Conservation (phyloP, 177 flowering plant genomes). For the Vitis hybrid region DNA sequence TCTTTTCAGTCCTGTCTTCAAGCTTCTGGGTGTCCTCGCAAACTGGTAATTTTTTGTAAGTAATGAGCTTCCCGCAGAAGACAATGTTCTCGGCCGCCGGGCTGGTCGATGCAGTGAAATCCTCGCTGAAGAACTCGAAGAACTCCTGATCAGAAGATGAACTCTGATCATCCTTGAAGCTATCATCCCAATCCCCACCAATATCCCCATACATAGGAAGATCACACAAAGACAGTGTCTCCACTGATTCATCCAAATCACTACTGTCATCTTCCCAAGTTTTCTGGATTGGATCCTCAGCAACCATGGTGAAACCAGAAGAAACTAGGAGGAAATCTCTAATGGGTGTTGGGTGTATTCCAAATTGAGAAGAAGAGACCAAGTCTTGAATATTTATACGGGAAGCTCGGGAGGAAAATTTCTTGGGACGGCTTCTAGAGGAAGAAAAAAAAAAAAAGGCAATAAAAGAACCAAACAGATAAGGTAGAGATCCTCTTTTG, state of each 20-base stretch:
- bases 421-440: no score
- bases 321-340: no score
- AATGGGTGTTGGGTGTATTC: no score
- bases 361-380: no score
- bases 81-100: slow-evolving; percentile 23
- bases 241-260: slow-evolving; percentile 21
- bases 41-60: slow-evolving; percentile 11
- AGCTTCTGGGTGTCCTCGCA: background rate
- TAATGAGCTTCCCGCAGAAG: slow-evolving; percentile 44
- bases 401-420: no score
- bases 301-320: background rate
- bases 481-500: no score
- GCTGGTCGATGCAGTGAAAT: background rate
- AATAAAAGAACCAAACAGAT: no score
- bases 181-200: slow-evolving; percentile 12
- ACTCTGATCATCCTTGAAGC: slow-evolving; percentile 8
- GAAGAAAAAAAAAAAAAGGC: no score
- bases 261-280: background rate
- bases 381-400: no score
- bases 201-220: slow-evolving; percentile 24
- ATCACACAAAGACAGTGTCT: slow-evolving; percentile 42
- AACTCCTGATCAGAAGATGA: slow-evolving; percentile 10
- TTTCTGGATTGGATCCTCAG: background rate
- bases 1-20: background rate
- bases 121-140: slow-evolving; percentile 41